Base-by-base conservation (phyloP, 225 moss, liverwort and hornwort genomes). In the Pseudoscleropodium purum region DNA sequence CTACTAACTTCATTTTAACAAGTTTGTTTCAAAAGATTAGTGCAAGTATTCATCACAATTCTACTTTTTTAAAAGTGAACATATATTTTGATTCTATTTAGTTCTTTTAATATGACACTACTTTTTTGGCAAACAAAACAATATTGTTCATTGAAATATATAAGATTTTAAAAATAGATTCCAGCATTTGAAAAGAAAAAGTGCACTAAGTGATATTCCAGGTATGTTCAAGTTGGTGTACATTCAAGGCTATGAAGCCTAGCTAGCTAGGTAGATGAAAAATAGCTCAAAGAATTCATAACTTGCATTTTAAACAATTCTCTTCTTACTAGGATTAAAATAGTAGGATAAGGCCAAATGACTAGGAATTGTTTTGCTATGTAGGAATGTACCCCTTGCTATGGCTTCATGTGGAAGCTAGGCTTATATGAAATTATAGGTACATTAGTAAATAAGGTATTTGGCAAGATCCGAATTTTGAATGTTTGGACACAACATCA, bases 81-180 rank as follows among this genome's bases (percentile, higher is more conserved):
- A n/a, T n/a, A n/a, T 23, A n/a, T n/a, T 69, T 69, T 24, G 23
- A n/a, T n/a, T n/a, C 23, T 69, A 69, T 4, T 23, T 23, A n/a
- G 23, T 24, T 24, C 0, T 23, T 69, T n/a, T 7, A 3, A 23
- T 23, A 10, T 7, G 2, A 24, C 24, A 24, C 2, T 13, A 0
- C 6, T 69, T 9, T n/a, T 6, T 37, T 10, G 47, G 47, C 0
- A 8, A n/a, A 24, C 11, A 69, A 69, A n/a, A 20, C 4, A n/a
- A 0, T 13, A 7, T n/a, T 23, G n/a, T n/a, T 69, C 13, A 23
- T n/a, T 69, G n/a, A 69, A 69, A n/a, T 3, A n/a, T 3, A n/a
- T n/a, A 69, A n/a, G 13, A 37, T 24, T n/a, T 1, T 13, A 69
- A 69, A 69, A n/a, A 24, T n/a, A 70, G 4, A 70, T 70, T 70